Evolutionary conservation across 306 rosid genomes (phyloP).

Genomic region (Cyclanthera cordifolia): DNA sequence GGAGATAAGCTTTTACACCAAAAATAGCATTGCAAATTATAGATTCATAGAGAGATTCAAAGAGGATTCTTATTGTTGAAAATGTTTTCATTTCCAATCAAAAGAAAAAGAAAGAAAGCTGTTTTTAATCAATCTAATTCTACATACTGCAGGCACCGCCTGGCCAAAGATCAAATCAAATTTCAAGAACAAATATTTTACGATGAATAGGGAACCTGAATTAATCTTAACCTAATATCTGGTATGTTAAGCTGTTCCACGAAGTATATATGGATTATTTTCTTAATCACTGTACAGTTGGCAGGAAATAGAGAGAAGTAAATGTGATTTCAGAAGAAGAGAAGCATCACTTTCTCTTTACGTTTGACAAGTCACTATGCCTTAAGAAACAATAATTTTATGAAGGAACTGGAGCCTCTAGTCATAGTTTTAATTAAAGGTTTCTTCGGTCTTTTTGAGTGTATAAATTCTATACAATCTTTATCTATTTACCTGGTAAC

Average conservation of each 20-base stretch:
- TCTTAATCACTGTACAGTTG: not conserved
- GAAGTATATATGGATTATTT: not conserved
- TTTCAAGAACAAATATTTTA: not conserved
- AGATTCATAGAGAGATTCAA: too few relatives aligned
- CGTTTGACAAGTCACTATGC: not conserved
- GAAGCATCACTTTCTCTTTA: not conserved
- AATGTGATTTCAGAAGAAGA: not conserved
- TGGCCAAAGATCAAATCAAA: not conserved
- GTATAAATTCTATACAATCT: not conserved
- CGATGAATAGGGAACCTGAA: not conserved
- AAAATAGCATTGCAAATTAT: too few relatives aligned
- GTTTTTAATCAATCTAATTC: not conserved
- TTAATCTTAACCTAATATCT: not conserved
- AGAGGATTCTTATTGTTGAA: too few relatives aligned
- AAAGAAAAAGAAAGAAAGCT: too few relatives aligned
- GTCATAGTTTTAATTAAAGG: conserved; percentile 4
- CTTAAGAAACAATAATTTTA: not conserved
- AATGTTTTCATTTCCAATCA: too few relatives aligned
- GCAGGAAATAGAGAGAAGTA: not conserved
- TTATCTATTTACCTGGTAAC: conserved; percentile 49
- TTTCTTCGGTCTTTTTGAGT: not conserved
- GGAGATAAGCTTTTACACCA: too few relatives aligned
- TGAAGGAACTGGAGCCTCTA: not conserved
- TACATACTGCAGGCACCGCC: not conserved
- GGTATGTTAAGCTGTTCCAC: not conserved